These are phyloP conservation scores for Calophaca sinica DNA, from an alignment of 306 rosid species.

Conservation along the genomic window DNA sequence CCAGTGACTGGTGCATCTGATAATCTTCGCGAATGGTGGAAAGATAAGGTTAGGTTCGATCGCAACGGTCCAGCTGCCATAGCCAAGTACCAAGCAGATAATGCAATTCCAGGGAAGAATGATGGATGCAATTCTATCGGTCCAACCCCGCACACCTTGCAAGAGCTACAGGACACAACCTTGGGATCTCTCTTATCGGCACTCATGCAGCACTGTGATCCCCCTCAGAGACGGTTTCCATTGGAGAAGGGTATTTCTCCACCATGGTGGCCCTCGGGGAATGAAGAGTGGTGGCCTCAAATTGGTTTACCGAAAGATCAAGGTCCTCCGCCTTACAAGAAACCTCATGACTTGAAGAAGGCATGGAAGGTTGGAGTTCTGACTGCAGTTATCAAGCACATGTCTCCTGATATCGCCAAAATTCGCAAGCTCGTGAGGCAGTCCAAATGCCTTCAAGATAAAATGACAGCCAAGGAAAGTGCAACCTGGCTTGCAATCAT, in stretches of 20 bases:
- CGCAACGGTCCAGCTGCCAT: conserved; percentile 88
- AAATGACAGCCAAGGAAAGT: conserved; percentile 90
- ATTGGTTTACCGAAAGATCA: conserved; percentile 70
- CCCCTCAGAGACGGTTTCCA: conserved; percentile 76
- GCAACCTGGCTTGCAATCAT: conserved; percentile 85
- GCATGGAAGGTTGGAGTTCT: conserved; percentile 73
- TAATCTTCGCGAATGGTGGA: conserved; percentile 92
- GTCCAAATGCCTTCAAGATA: conserved; percentile 82
- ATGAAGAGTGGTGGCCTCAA: conserved; percentile 88
- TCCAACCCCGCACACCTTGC: conserved; percentile 80
- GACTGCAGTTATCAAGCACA: conserved; percentile 81
- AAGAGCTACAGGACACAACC: conserved; percentile 86
- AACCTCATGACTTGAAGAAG: conserved; percentile 70
- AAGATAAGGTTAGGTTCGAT: conserved; percentile 83
- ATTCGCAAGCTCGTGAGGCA: conserved; percentile 86
- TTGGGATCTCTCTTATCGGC: conserved; percentile 84
- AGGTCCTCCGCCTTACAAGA: conserved; percentile 85
- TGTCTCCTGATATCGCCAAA: conserved; percentile 80
- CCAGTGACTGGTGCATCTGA: conserved; percentile 85
- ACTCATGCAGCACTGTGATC: conserved; percentile 60
- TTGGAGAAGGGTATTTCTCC: conserved; percentile 81
- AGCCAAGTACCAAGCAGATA: conserved; percentile 72
- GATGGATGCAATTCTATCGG: conserved; percentile 68
- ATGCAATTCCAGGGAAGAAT: conserved; percentile 63
- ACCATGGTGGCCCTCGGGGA: conserved; percentile 87